Base-by-base conservation (phyloP, 2,329 filamentous ascomycete species). In the Penicillium sp. region DNA sequence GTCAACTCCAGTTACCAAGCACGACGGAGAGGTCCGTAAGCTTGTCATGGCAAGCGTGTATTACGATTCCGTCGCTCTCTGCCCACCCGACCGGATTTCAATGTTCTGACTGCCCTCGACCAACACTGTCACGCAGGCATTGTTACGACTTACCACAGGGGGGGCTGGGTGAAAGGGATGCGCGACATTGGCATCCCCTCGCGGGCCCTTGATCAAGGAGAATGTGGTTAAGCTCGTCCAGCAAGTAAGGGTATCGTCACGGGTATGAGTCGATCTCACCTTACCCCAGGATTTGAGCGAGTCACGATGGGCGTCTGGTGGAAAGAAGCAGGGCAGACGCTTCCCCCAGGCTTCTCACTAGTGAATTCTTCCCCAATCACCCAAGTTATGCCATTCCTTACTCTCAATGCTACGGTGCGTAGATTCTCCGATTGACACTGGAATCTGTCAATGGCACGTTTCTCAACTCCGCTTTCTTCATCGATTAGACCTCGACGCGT, bases 161-260 rank as follows among this genome's bases (percentile, higher is more conserved):
- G 33, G 55, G 55, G 51, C 28, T 26, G 40, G 40, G 49, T 46
- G 46, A 33, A 59, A 60, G 57, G 57, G 57, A 60, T 60, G 48
- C 56, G 54, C 56, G 56, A 59, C 55, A 59, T 59, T 55, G 54
- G 51, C 49, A 39, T 53, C 54, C 53, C 54, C 54, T 58, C 52
- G 55, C 50, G 49, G 47, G 44, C 56, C 57, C 57, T 60, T 56
- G 56, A 60, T 60, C 49, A 47, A 47, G 47, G 37, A 44, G 57
- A 59, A 58, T 58, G 48, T 43, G 33, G 33, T 27, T 26, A 24
- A 29, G 11, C 13, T 18, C 4, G 29, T 32, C 29, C 29, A 32
- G 29, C 45, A 59, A 50, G 57, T 56, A 59, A 59, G 57, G 57
- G 55, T 36, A 54, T 42, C 43, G 25, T 43, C 42, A 51, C 46